Conservation (phyloP, 2,329 filamentous ascomycete genomes). For the Trichoderma breve region DNA sequence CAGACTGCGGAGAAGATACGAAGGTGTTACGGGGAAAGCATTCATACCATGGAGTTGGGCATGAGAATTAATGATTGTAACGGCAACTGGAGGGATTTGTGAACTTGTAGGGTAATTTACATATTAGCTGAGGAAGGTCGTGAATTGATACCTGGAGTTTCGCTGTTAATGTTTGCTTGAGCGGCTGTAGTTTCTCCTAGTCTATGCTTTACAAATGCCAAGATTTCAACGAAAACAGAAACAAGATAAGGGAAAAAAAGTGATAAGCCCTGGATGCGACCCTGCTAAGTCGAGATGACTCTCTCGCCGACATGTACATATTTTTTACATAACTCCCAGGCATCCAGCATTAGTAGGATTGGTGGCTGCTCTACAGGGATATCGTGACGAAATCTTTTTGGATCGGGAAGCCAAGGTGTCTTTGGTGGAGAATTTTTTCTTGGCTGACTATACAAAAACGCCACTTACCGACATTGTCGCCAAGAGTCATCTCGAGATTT, state of each 20-base stretch:
- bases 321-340: not conserved
- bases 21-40: not conserved
- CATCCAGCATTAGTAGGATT: not conserved
- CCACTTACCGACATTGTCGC: not conserved
- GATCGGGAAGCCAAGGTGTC: not conserved
- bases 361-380: not conserved
- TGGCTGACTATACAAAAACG: not conserved
- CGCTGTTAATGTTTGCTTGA: not conserved
- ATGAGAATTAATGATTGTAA: conserved; percentile 3
- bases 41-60: conserved; percentile 11
- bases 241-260: not conserved
- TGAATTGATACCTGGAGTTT: not conserved
- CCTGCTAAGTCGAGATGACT: not conserved
- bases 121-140: not conserved
- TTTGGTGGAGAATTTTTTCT: not conserved
- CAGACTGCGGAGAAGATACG: not conserved
- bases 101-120: not conserved
- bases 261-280: not conserved
- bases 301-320: not conserved
- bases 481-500: not conserved
- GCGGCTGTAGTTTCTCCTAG: not conserved
- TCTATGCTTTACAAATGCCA: not conserved
- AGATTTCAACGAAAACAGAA: not conserved
- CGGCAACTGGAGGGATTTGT: conserved; percentile 1
- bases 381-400: not conserved